Percentiles rank a stretch among this genome's conserved stretches.
phyloP scores from a whole-genome alignment of 805 yeast species.

The Ogataea neopini region DNA sequence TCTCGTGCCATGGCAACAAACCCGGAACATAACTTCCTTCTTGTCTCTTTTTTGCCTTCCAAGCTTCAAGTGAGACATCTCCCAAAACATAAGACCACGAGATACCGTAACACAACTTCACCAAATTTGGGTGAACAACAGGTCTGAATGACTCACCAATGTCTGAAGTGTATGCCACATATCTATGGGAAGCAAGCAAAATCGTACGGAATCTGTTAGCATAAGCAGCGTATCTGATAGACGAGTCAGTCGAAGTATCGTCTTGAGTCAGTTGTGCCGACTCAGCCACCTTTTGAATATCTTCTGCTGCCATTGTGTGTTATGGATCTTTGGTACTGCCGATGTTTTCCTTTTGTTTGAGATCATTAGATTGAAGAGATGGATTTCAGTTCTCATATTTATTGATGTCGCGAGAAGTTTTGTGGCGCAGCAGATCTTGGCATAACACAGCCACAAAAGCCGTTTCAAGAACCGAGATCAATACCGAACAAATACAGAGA shows the following conservation, averaged over 20 bases:
- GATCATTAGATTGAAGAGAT: no score
- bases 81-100: slow-evolving; percentile 77
- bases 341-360: no score
- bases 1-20: slow-evolving; percentile 66
- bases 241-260: slow-evolving; percentile 26
- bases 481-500: no score
- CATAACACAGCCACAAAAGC: background rate
- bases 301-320: slow-evolving; percentile 2
- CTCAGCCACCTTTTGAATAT: slow-evolving; percentile 3
- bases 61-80: slow-evolving; percentile 71
- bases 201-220: slow-evolving; percentile 75
- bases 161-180: slow-evolving; percentile 85
- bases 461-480: background rate
- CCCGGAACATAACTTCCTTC: slow-evolving; percentile 65
- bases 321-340: background rate
- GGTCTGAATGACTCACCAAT: slow-evolving; percentile 87
- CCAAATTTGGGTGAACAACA: slow-evolving; percentile 69
- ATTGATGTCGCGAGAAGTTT: background rate
- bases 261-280: slow-evolving; percentile 10
- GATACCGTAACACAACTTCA: slow-evolving; percentile 64
- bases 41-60: slow-evolving; percentile 66
- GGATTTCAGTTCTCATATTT: background rate
- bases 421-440: background rate
- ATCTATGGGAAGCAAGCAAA: slow-evolving; percentile 70
- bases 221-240: slow-evolving; percentile 76